Conservation (phyloP, 148 eudicot species). For the Fagopyrum esculentum region DNA sequence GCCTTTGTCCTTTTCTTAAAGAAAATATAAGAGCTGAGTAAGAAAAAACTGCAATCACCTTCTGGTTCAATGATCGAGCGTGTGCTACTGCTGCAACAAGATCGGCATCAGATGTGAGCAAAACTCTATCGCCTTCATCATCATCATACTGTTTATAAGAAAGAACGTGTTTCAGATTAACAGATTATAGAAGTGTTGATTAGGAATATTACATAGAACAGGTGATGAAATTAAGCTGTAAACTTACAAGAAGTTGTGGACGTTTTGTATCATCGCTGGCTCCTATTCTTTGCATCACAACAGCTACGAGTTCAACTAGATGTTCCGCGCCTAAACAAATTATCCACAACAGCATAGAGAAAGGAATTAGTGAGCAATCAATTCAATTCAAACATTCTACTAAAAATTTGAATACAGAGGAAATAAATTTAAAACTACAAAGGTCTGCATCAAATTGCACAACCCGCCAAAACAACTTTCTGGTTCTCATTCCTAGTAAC, state of each 20-base stretch:
- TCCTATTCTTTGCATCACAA: slow-evolving; percentile 69
- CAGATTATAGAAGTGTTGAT: background rate
- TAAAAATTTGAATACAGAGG: background rate
- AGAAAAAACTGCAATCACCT: slow-evolving; percentile 37
- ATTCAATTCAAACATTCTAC: background rate
- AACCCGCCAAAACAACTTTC: background rate
- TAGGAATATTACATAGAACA: background rate
- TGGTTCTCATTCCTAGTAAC: background rate
- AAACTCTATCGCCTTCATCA: slow-evolving; percentile 88
- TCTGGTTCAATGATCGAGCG: slow-evolving; percentile 71
- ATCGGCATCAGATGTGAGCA: slow-evolving; percentile 79
- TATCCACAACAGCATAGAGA: background rate
- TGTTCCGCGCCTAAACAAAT: slow-evolving; percentile 54
- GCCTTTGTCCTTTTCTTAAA: too few species aligned
- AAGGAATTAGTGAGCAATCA: background rate
- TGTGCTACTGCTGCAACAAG: slow-evolving; percentile 72
- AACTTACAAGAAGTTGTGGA: slow-evolving; percentile 70
- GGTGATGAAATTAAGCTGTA: background rate
- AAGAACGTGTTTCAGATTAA: background rate
- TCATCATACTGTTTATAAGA: slow-evolving; percentile 66
- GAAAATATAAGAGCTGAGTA: background rate
- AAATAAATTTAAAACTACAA: background rate
- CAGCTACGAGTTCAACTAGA: slow-evolving; percentile 68
- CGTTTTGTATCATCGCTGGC: slow-evolving; percentile 27
- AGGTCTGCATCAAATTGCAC: background rate